These are phyloP conservation scores for Chaetothyriales sp. DNA, from an alignment of 2,329 filamentous ascomycete genomes.

Conservation along the genomic window DNA sequence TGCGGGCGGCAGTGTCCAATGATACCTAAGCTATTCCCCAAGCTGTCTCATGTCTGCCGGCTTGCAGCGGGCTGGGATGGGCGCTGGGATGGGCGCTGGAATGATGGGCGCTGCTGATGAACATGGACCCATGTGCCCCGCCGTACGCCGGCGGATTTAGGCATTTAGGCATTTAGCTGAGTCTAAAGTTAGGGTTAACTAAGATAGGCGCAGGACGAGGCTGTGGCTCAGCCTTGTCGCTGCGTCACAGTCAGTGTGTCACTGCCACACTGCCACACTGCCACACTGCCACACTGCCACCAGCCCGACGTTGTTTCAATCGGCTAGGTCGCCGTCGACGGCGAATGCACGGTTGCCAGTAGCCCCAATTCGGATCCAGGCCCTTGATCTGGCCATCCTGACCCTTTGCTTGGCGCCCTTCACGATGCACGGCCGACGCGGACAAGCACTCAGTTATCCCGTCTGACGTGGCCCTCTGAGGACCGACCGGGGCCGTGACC, in stretches of 20 bases:
- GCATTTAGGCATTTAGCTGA: neutral
- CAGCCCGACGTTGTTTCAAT: too few species aligned
- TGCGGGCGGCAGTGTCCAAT: too few species aligned
- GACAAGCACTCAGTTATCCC: neutral
- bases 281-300: too few species aligned
- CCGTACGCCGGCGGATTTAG: neutral
- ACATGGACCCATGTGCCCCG: neutral
- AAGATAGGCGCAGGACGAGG: neutral
- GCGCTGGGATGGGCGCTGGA: too few species aligned
- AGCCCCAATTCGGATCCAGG: too few species aligned
- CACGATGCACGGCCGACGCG: neutral
- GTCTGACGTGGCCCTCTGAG: neutral
- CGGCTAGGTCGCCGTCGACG: too few species aligned
- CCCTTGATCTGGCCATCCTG: neutral
- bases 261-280: too few species aligned
- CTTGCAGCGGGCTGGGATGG: neutral
- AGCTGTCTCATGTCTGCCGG: neutral
- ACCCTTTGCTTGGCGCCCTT: neutral
- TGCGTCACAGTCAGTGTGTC: too few species aligned
- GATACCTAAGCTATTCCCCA: neutral
- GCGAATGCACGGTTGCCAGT: too few species aligned
- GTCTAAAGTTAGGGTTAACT: too few species aligned
- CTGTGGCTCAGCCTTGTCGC: neutral
- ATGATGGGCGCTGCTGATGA: neutral
- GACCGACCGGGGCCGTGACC: slow-evolving; percentile 1